Evolutionary conservation across 176 grass and related monocot species (phyloP), one percentile per base, ranked within the genome.

Genomic region (Dactylis glomerata): DNA sequence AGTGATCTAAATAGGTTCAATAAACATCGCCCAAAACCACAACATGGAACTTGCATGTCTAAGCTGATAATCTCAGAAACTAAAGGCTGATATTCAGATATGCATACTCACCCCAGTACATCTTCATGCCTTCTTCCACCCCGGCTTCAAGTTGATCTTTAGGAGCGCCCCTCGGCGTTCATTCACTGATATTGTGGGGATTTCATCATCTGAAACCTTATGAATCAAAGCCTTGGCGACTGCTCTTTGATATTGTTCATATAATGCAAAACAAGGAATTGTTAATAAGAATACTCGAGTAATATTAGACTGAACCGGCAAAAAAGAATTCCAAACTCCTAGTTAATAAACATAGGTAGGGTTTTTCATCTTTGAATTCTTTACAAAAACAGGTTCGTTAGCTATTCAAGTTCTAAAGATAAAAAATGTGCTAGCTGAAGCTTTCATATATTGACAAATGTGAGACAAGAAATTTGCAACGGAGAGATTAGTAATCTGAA

Each of bases 141-240:
- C n/a, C n/a, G n/a, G n/a, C n/a, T n/a, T n/a, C n/a, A n/a, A n/a
- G n/a, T n/a, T n/a, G n/a, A n/a, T n/a, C n/a, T n/a, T n/a, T n/a
- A n/a, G n/a, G n/a, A n/a, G n/a, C n/a, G n/a, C n/a, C n/a, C n/a
- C n/a, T n/a, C n/a, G n/a, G n/a, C n/a, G n/a, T n/a, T n/a, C n/a
- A n/a, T n/a, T n/a, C n/a, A n/a, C n/a, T n/a, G n/a, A n/a, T n/a
- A n/a, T 84, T 82, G 93, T 91, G 55, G 93, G 84, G 70, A 89
- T 84, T 75, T 88, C 81, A 77, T 96, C 90, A 69, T 96, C 93
- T 41, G 93, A 61, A 31, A 99, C 93, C 77, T 90, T 92, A 72
- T 99, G 92, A 88, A 99, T 65, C 88, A 99, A 96, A 78, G 93
- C 97, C 88, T 96, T 96, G 65, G 80, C 86, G 61, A 99, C 58